Conservation (phyloP, 331 rosid genomes). For the Dryas integrifolia region DNA sequence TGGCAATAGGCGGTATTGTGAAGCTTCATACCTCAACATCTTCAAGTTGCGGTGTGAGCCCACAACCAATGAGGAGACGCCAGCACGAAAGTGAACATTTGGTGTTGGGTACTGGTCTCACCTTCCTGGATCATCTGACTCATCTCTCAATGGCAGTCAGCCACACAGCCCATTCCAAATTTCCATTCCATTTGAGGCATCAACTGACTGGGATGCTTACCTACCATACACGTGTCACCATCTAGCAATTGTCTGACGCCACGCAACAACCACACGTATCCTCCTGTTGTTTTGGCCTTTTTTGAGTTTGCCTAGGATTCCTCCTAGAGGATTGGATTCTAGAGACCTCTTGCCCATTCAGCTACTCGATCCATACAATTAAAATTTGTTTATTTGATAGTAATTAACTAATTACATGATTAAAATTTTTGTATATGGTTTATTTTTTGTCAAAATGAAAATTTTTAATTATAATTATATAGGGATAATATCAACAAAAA, state of each 20-base stretch:
- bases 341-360: too few species aligned
- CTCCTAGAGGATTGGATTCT: too few species aligned
- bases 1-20: slow-evolving; percentile 1
- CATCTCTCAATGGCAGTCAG: neutral
- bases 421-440: too few species aligned
- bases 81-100: neutral
- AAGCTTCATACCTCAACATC: slow-evolving; percentile 10
- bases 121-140: slow-evolving; percentile 6
- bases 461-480: too few species aligned
- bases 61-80: neutral
- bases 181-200: neutral
- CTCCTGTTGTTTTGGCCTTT: neutral
- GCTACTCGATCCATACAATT: too few species aligned
- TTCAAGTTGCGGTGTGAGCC: neutral
- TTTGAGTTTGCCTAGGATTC: too few species aligned
- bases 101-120: neutral
- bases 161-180: too few species aligned
- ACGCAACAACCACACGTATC: neutral
- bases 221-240: slow-evolving; percentile 9
- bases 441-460: too few species aligned
- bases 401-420: neutral
- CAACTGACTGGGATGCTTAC: neutral
- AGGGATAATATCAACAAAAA: too few species aligned
- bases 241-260: neutral
- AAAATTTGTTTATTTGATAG: neutral